Evolutionary conservation across 257 asterid genomes (phyloP).

Genomic region (Przewalskia tangutica): DNA sequence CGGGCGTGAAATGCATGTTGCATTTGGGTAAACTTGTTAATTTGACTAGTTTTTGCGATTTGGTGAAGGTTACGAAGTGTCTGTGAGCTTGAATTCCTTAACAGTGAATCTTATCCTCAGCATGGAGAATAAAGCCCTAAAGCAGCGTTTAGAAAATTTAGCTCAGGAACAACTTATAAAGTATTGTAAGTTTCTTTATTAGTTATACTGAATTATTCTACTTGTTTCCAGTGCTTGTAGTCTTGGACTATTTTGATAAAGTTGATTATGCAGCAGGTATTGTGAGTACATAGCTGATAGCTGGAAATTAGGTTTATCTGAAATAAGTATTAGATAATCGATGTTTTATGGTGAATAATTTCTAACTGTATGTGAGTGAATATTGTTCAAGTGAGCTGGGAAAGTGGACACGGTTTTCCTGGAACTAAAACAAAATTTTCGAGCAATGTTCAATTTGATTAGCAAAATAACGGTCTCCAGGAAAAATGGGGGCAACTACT

Average conservation of each 20-base stretch:
- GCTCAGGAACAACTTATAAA: conserved; percentile 88
- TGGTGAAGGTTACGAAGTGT: conserved; percentile 80
- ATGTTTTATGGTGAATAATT: background rate
- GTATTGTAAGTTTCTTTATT: conserved; percentile 44
- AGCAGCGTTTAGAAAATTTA: conserved; percentile 76
- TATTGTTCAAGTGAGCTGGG: background rate
- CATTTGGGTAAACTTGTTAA: conserved; percentile 12
- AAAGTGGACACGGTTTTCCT: background rate
- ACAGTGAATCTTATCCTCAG: conserved; percentile 77
- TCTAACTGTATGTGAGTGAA: background rate
- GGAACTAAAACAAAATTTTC: background rate
- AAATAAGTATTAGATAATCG: background rate
- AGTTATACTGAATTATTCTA: background rate
- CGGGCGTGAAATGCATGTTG: background rate
- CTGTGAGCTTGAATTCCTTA: conserved; percentile 80
- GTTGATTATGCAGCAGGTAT: background rate
- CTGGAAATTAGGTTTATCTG: background rate
- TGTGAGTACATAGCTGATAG: background rate
- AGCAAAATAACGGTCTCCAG: background rate
- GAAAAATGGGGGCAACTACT: background rate
- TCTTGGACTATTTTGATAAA: background rate
- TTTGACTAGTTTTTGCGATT: conserved; percentile 11
- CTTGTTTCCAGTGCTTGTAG: background rate
- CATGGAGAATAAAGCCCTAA: conserved; percentile 91
- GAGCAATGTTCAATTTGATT: background rate